These are phyloP conservation scores for Aaosphaeria arxii DNA, from an alignment of 2,329 filamentous ascomycete species.

Conservation along the genomic window DNA sequence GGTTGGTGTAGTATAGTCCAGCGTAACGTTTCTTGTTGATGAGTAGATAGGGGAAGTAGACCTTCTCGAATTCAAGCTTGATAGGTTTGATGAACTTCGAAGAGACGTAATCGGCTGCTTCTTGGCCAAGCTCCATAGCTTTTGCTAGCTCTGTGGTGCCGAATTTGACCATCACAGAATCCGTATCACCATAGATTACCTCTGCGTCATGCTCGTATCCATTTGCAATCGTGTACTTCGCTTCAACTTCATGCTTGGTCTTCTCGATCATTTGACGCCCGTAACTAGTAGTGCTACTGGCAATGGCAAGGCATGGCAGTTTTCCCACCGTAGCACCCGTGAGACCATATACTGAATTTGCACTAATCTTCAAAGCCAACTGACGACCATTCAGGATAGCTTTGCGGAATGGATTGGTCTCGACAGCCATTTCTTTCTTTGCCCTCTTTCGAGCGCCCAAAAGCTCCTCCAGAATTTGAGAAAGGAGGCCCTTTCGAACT, in stretches of 20 bases:
- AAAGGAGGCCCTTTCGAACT: slow-evolving; percentile 84
- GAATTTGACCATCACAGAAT: slow-evolving; percentile 99
- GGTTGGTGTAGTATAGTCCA: slow-evolving; percentile 94
- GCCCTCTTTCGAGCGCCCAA: slow-evolving; percentile 89
- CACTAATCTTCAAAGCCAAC: slow-evolving; percentile 90
- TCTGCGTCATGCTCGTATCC: slow-evolving; percentile 93
- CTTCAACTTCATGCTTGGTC: slow-evolving; percentile 94
- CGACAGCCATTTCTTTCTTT: slow-evolving; percentile 81
- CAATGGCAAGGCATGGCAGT: slow-evolving; percentile 89
- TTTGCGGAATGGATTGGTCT: slow-evolving; percentile 96
- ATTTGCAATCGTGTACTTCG: slow-evolving; percentile 85
- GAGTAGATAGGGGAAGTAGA: slow-evolving; percentile 94
- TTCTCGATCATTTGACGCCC: slow-evolving; percentile 99
- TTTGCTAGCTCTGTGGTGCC: slow-evolving; percentile 82
- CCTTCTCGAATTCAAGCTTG: slow-evolving; percentile 98
- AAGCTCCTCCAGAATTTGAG: slow-evolving; percentile 94
- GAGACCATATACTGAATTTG: slow-evolving; percentile 96
- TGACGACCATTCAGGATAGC: slow-evolving; percentile 97
- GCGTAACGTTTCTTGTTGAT: slow-evolving; percentile 99
- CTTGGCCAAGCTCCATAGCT: slow-evolving; percentile 92
- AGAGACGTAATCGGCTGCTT: slow-evolving; percentile 85
- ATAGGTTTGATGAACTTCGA: slow-evolving; percentile 93
- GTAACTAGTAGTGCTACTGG: slow-evolving; percentile 94
- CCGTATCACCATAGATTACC: slow-evolving; percentile 97
- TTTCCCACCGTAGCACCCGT: slow-evolving; percentile 96